Evolutionary conservation across 208 protist species (phyloP), one percentile per base, ranked within the genome.

Genomic region (Trypanosoma cruzi): DNA sequence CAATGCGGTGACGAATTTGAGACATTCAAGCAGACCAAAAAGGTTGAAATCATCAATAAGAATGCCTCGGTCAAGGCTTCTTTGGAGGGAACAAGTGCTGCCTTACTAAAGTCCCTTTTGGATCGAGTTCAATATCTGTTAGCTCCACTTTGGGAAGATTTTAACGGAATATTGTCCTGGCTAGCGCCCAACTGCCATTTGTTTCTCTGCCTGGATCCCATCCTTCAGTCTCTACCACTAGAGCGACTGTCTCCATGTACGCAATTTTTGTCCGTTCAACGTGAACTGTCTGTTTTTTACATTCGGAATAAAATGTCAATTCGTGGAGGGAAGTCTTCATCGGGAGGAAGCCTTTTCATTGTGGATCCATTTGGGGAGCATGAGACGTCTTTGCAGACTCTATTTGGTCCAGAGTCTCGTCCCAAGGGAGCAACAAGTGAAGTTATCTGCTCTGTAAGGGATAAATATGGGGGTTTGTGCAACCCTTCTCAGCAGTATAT

Each of bases 331-430:
- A 83, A 83, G 32, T 10, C 58, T 0, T 14, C 62, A 0, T 75
- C 62, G 2, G 55, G 68, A 6, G 56, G 64, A 26, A 49, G 68
- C 4, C 65, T 93, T 34, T 76, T 71, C 54, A 52, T 95, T 34
- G 60, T 93, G 22, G 86, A 95, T 62, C 72, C 84, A 11, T 89
- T 83, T 68, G 89, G 84, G 22, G 89, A 95, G 48, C 40, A 81
- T 74, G 59, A 62, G 11, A 58, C 59, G 11, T 82, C 84, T 2
- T 29, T 81, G 57, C 76, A 77, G 18, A 29, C 59, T 24, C 53
- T 87, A 22, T 65, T 70, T 36, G 80, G 74, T 22, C 48, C 58
- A 73, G 72, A 74, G 58, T 29, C 49, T 40, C 48, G 40, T 42
- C 20, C 24, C 1, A 68, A 69, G 26, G 24, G 55, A 11, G 31